phyloP scores from a whole-genome alignment of 768 basidiomycete species.

The Lactarius quietus region DNA sequence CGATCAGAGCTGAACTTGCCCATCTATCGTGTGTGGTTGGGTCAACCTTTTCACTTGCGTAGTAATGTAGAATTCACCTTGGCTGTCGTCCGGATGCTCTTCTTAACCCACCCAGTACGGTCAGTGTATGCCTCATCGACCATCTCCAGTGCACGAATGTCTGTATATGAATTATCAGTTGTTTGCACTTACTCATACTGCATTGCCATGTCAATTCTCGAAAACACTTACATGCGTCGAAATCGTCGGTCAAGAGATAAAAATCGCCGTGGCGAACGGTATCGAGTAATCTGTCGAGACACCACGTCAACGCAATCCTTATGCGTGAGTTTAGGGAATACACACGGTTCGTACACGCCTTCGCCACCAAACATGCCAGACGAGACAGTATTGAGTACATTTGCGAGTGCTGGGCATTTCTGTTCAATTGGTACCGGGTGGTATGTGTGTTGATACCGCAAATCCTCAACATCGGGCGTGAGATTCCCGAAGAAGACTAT shows the following conservation, averaged over 20 bases:
- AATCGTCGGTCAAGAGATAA: constrained; percentile 88
- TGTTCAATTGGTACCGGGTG: constrained; percentile 76
- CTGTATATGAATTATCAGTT: constrained; percentile 34
- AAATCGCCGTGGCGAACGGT: constrained; percentile 74
- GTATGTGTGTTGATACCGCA: constrained; percentile 84
- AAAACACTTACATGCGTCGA: constrained; percentile 72
- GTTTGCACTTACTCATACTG: background rate
- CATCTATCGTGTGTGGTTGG: constrained; percentile 50
- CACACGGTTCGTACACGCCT: constrained; percentile 80
- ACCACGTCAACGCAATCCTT: constrained; percentile 17
- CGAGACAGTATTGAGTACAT: constrained; percentile 73
- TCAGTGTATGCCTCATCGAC: constrained; percentile 88
- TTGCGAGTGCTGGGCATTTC: constrained; percentile 78
- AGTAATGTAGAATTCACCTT: constrained; percentile 42
- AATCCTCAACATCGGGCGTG: constrained; percentile 82
- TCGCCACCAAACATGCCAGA: constrained; percentile 78
- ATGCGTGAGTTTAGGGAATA: constrained; percentile 25
- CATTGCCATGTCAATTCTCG: background rate
- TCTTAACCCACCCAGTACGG: constrained; percentile 85
- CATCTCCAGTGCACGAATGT: constrained; percentile 78
- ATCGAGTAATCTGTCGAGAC: constrained; percentile 55
- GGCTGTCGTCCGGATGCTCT: constrained; percentile 79
- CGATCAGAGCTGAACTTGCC: constrained; percentile 96
- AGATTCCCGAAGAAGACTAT: constrained; percentile 88
- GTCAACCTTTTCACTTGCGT: background rate